Conservation (phyloP, 371 early-diverging fungal species). For the Circinella umbellata region DNA sequence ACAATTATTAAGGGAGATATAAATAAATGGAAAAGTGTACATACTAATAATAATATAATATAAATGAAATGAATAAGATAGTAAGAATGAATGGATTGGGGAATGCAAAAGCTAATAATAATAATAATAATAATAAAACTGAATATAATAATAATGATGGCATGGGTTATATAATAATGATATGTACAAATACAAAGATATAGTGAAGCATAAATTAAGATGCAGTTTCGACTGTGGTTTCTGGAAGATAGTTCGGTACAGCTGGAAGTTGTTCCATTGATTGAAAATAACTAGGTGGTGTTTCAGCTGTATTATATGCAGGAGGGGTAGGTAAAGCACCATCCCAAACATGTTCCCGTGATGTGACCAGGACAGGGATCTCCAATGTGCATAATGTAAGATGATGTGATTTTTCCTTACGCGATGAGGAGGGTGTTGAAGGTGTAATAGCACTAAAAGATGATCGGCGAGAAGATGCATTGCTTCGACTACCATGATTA, state of each 20-base stretch:
- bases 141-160: too few relatives aligned
- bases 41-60: too few relatives aligned
- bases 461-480: constrained; percentile 19
- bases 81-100: too few relatives aligned
- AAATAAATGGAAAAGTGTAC: too few relatives aligned
- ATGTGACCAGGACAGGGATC: constrained; percentile 48
- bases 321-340: constrained; percentile 29
- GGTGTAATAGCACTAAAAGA: constrained; percentile 23
- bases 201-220: not conserved
- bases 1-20: too few relatives aligned
- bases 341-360: constrained; percentile 48
- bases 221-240: not conserved
- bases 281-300: constrained; percentile 45
- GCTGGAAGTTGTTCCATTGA: constrained; percentile 40
- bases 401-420: not conserved
- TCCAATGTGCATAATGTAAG: constrained; percentile 42
- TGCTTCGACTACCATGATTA: not conserved
- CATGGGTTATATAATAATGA: too few relatives aligned
- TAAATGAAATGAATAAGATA: too few relatives aligned
- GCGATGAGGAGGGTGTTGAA: not conserved
- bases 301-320: constrained; percentile 38
- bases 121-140: too few relatives aligned
- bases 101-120: too few relatives aligned
- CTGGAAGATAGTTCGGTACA: constrained; percentile 37
- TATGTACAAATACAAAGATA: too few relatives aligned